Percentiles rank a stretch among this genome's conserved stretches.
These are phyloP conservation scores for Pluteus cervinus DNA, from an alignment of 768 basidiomycete species.

Conservation along the genomic window DNA sequence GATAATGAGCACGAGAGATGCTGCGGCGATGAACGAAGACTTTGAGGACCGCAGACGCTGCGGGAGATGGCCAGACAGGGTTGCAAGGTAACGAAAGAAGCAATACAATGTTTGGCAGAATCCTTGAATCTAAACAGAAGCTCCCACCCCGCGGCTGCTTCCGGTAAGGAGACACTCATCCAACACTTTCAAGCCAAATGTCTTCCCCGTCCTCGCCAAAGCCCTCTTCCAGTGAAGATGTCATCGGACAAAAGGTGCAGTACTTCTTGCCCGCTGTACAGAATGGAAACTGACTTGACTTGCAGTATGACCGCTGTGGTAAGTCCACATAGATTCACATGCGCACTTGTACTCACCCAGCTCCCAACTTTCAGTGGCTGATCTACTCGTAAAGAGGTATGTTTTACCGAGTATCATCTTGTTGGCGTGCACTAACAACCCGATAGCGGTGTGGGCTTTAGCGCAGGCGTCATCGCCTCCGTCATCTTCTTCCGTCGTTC, in stretches of 20 bases:
- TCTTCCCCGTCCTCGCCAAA: conserved; percentile 55
- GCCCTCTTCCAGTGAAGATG: conserved; percentile 82
- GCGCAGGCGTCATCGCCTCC: conserved; percentile 82
- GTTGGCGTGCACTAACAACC: conserved; percentile 6
- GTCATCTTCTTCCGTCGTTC: conserved; percentile 88
- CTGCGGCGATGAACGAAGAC: background rate
- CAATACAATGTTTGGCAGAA: conserved; percentile 9
- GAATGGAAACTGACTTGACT: conserved; percentile 11
- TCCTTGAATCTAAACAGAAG: conserved; percentile 2
- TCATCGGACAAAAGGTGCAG: conserved; percentile 83
- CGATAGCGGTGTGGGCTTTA: conserved; percentile 79
- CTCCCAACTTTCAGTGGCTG: conserved; percentile 51
- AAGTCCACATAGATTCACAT: conserved; percentile 20
- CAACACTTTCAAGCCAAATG: conserved; percentile 19
- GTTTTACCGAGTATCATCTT: conserved; percentile 16
- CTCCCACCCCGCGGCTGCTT: conserved; percentile 20
- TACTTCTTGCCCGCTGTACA: background rate
- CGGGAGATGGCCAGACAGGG: too few relatives aligned
- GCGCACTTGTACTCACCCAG: conserved; percentile 9
- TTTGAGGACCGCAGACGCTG: too few relatives aligned
- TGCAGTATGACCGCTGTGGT: conserved; percentile 83
- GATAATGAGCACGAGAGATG: background rate
- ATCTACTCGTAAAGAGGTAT: conserved; percentile 83
- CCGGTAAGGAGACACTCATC: conserved; percentile 18
- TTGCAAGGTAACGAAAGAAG: too few relatives aligned